Evolutionary conservation across 805 yeast species (phyloP).

Genomic region (Clavispora asparagi): DNA sequence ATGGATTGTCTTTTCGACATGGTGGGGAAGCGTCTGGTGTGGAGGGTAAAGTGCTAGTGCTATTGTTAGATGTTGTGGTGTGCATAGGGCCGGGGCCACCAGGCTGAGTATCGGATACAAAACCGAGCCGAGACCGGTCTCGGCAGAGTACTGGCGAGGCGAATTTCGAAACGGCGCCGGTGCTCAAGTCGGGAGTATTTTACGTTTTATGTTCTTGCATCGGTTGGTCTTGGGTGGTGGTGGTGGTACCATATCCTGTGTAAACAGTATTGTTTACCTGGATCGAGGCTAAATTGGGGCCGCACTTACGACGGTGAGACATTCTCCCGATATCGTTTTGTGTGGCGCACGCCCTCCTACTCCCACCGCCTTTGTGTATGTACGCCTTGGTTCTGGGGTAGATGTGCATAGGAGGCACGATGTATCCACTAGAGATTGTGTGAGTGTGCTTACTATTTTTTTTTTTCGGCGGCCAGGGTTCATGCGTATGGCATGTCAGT

Average conservation of each 20-base stretch:
- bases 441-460: no score
- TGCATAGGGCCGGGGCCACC: neutral
- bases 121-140: no score
- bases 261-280: neutral
- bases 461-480: no score
- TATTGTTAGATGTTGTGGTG: neutral
- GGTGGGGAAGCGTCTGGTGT: neutral
- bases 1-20: slow-evolving; percentile 8
- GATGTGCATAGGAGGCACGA: no score
- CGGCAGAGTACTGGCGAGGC: no score
- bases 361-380: no score
- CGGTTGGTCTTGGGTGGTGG: neutral
- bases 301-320: neutral
- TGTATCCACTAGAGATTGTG: no score
- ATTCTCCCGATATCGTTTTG: neutral
- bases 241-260: neutral
- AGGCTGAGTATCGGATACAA: neutral
- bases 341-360: no score
- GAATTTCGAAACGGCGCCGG: no score
- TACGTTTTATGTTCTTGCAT: no score
- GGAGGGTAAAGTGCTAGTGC: neutral
- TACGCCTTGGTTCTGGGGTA: no score
- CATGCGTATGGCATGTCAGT: neutral
- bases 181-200: no score
- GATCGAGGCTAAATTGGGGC: neutral